A percentile compares a stretch with the other conserved stretches of the same genome.
phyloP scores from a whole-genome alignment of 108 stramenopile species.

The Licmophora abbreviata region DNA sequence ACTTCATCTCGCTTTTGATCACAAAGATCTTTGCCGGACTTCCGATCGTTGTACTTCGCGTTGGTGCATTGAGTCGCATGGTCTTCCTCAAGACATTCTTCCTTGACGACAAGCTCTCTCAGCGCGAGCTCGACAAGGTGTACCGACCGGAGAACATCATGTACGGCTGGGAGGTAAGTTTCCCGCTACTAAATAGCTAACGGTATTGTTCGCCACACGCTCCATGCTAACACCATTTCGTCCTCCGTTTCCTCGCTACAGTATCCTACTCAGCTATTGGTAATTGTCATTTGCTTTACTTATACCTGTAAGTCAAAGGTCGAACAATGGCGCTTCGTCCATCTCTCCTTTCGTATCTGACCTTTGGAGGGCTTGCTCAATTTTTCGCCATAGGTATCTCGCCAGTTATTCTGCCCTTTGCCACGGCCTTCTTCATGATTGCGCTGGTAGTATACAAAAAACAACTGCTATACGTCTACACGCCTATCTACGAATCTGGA shows the following conservation, averaged over 20 bases:
- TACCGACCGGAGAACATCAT: conserved; percentile 31
- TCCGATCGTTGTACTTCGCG: conserved; percentile 72
- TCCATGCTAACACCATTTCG: too few relatives aligned
- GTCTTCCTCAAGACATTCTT: conserved; percentile 48
- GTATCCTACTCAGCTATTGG: conserved; percentile 76
- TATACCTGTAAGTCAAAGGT: conserved; percentile 28
- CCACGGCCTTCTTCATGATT: conserved; percentile 64
- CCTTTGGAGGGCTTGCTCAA: too few relatives aligned
- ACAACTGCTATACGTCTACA: conserved; percentile 77
- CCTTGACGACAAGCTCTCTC: conserved; percentile 53
- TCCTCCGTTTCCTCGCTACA: too few relatives aligned
- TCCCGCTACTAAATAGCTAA: too few relatives aligned
- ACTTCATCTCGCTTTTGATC: conserved; percentile 79
- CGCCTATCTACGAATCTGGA: conserved; percentile 43
- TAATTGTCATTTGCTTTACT: conserved; percentile 79
- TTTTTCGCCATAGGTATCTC: conserved; percentile 58
- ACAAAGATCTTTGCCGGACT: conserved; percentile 86
- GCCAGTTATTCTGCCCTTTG: conserved; percentile 81
- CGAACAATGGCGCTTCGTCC: too few relatives aligned
- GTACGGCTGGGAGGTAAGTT: conserved; percentile 90
- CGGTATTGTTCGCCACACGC: too few relatives aligned
- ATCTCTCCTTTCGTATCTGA: too few relatives aligned
- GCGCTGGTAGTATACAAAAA: conserved; percentile 86
- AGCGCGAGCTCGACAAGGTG: conserved; percentile 64
- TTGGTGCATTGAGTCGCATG: conserved; percentile 66